Evolutionary conservation across 768 basidiomycete species (phyloP).

Genomic region (Russula ochroleuca): DNA sequence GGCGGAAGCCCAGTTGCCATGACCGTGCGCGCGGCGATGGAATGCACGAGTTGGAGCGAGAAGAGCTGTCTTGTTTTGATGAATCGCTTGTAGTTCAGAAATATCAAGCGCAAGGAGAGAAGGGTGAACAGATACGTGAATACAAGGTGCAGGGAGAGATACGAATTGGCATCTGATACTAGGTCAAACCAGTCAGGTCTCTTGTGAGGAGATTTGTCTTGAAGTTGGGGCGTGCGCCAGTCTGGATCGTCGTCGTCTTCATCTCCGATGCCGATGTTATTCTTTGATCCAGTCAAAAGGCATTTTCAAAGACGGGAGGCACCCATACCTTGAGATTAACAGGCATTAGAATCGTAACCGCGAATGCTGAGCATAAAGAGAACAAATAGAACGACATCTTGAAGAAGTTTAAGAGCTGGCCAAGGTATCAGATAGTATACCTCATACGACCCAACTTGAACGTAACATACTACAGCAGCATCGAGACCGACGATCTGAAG

Average conservation of each 20-base stretch:
- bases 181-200: constrained; percentile 73
- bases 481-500: constrained; percentile 96
- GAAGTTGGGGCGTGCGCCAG: constrained; percentile 10
- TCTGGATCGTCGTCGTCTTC: constrained; percentile 38
- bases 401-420: constrained; percentile 89
- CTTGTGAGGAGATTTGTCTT: constrained; percentile 32
- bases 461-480: constrained; percentile 79
- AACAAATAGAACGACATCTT: constrained; percentile 94
- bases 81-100: constrained; percentile 86
- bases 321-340: constrained; percentile 80
- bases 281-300: constrained; percentile 59
- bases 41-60: constrained; percentile 90
- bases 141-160: constrained; percentile 80
- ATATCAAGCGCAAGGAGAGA: constrained; percentile 79
- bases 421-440: not conserved
- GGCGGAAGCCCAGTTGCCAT: constrained; percentile 79
- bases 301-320: not conserved
- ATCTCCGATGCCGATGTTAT: constrained; percentile 68
- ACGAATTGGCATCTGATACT: constrained; percentile 85
- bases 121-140: constrained; percentile 94
- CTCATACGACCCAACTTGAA: not conserved
- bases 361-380: constrained; percentile 77
- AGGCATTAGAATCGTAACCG: constrained; percentile 85
- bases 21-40: constrained; percentile 89
- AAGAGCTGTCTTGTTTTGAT: constrained; percentile 89